Evolutionary conservation across 352 stramenopile genomes (phyloP).

Genomic region (Phytophthora constricta): DNA sequence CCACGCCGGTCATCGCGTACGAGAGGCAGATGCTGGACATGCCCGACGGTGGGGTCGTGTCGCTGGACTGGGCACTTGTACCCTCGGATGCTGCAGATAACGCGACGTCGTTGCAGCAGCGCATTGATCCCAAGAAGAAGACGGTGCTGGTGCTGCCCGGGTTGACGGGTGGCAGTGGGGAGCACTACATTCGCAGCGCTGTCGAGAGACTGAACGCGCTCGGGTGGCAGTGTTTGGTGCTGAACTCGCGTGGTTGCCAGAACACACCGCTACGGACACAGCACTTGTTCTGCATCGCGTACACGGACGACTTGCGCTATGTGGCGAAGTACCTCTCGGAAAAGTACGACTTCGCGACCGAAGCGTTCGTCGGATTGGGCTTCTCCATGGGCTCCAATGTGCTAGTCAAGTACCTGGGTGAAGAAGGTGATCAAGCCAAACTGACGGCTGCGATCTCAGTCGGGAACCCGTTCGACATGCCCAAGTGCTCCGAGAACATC

Average conservation of each 20-base stretch:
- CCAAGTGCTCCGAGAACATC: constrained; percentile 54
- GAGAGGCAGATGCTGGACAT: constrained; percentile 66
- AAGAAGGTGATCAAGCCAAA: constrained; percentile 44
- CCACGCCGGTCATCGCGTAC: constrained; percentile 48
- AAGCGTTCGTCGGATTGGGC: constrained; percentile 57
- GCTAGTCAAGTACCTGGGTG: constrained; percentile 76
- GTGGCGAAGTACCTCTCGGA: constrained; percentile 42
- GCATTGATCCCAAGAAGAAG: constrained; percentile 35
- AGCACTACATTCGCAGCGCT: constrained; percentile 72
- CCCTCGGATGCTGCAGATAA: constrained; percentile 16
- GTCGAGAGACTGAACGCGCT: constrained; percentile 40
- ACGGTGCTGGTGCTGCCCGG: constrained; percentile 66
- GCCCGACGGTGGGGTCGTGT: constrained; percentile 71
- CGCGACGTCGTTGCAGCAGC: constrained; percentile 29
- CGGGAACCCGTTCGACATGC: constrained; percentile 75
- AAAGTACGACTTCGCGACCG: constrained; percentile 48
- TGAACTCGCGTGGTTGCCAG: constrained; percentile 69
- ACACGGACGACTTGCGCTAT: constrained; percentile 70
- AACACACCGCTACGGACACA: constrained; percentile 59
- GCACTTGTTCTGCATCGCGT: constrained; percentile 65
- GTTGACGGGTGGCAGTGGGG: constrained; percentile 61
- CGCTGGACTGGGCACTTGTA: constrained; percentile 68
- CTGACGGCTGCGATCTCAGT: constrained; percentile 65
- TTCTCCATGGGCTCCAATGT: constrained; percentile 83
- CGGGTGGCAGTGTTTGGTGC: constrained; percentile 72